phyloP scores from a whole-genome alignment of 1,139 yeast genomes.

The Debaryomyces sp. region DNA sequence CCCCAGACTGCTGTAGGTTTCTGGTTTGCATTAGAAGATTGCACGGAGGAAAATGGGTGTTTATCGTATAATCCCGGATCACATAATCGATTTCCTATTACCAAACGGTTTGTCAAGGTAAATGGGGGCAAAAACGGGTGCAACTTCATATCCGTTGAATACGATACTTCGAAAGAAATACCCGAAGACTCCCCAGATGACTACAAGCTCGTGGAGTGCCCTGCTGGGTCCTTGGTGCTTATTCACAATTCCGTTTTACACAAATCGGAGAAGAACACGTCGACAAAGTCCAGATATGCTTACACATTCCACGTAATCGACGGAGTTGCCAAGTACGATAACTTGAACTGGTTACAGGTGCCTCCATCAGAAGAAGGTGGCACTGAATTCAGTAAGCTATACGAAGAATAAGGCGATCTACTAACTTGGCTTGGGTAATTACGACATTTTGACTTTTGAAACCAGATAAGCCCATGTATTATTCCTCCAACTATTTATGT shows the following conservation, averaged over 20 bases:
- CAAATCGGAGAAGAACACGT: slow-evolving; percentile 63
- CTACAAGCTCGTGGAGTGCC: slow-evolving; percentile 60
- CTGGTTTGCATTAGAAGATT: slow-evolving; percentile 83
- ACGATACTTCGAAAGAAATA: slow-evolving; percentile 16
- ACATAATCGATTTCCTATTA: slow-evolving; percentile 59
- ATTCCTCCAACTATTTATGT: neutral
- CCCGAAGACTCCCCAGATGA: slow-evolving; percentile 31
- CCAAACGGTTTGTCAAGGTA: slow-evolving; percentile 65
- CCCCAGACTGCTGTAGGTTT: slow-evolving; percentile 78
- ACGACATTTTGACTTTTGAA: neutral
- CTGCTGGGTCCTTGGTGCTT: slow-evolving; percentile 70
- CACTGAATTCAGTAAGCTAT: slow-evolving; percentile 55
- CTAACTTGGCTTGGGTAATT: neutral
- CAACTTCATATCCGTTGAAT: slow-evolving; percentile 38
- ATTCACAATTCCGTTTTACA: slow-evolving; percentile 74
- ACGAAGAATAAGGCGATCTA: slow-evolving; percentile 13
- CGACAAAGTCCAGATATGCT: slow-evolving; percentile 65
- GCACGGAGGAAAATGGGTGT: slow-evolving; percentile 70
- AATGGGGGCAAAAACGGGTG: slow-evolving; percentile 56
- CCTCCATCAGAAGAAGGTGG: slow-evolving; percentile 66
- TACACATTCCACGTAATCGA: slow-evolving; percentile 83
- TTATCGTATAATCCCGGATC: slow-evolving; percentile 75
- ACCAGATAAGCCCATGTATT: neutral
- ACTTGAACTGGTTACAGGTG: slow-evolving; percentile 74
- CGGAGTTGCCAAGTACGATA: slow-evolving; percentile 61